A percentile compares a stretch with the other conserved stretches of the same genome.
phyloP scores from a whole-genome alignment of 495 filamentous ascomycete species.

The Penicillium samsonianum region DNA sequence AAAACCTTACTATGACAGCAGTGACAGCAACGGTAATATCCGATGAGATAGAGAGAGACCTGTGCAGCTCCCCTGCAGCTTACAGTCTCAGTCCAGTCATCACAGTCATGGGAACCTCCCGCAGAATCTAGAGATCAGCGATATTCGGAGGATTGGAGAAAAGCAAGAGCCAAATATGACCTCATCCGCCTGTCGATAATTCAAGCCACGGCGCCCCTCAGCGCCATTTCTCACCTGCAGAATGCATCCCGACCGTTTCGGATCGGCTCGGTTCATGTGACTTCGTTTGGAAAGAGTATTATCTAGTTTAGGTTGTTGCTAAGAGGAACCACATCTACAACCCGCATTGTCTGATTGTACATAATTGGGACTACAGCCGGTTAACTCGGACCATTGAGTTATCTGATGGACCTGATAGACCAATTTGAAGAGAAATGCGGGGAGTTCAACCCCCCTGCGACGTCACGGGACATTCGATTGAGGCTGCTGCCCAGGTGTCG shows the following conservation, averaged over 20 bases:
- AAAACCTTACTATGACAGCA: slow-evolving; percentile 16
- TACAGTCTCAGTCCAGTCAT: slow-evolving; percentile 6
- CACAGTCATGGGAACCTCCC: neutral
- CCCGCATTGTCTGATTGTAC: neutral
- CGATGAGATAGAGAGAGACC: neutral
- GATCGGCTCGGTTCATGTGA: slow-evolving; percentile 22
- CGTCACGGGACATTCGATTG: slow-evolving; percentile 3
- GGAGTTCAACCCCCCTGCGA: no score
- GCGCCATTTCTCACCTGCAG: slow-evolving; percentile 10
- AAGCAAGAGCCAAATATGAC: neutral
- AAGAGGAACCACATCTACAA: neutral
- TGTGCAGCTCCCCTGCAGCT: neutral
- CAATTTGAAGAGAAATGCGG: neutral
- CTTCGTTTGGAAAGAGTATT: neutral
- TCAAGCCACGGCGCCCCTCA: slow-evolving; percentile 1
- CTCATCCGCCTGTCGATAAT: slow-evolving; percentile 7
- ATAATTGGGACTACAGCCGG: neutral
- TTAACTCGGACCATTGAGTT: neutral
- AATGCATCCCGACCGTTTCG: slow-evolving; percentile 21
- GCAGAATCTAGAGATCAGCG: neutral
- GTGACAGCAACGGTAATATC: neutral
- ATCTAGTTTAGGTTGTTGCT: slow-evolving; percentile 9
- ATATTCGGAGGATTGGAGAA: slow-evolving; percentile 8
- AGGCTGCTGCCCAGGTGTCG: neutral
- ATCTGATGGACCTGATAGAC: neutral